These are phyloP conservation scores for Psilocybe mexicana DNA, from an alignment of 1,284 basidiomycete genomes.

Conservation along the genomic window DNA sequence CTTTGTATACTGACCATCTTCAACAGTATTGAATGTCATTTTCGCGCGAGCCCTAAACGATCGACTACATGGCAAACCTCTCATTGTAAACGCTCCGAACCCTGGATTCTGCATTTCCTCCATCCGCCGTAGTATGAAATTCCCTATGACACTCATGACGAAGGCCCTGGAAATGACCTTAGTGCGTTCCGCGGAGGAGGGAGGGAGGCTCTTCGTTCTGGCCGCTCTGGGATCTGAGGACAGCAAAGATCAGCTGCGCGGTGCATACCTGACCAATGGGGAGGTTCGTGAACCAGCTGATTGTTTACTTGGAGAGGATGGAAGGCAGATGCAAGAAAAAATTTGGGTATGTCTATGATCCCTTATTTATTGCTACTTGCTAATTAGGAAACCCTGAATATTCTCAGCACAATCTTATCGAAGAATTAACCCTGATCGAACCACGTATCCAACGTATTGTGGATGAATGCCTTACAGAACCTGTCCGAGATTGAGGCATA, in stretches of 20 bases:
- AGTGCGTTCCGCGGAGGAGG: background rate
- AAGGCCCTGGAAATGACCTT: background rate
- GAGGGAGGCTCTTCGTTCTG: background rate
- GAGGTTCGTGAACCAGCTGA: background rate
- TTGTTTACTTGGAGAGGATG: background rate
- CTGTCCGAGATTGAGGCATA: background rate
- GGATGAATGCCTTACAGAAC: slow-evolving; percentile 8
- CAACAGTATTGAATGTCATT: slow-evolving; percentile 26
- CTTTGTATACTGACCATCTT: background rate
- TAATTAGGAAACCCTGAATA: background rate
- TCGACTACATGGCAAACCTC: slow-evolving; percentile 31
- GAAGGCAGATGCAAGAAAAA: background rate
- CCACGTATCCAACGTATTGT: slow-evolving; percentile 17
- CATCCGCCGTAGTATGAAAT: background rate
- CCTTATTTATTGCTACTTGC: background rate
- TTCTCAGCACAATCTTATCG: slow-evolving; percentile 31
- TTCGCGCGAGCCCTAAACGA: slow-evolving; percentile 40
- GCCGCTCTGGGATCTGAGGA: background rate
- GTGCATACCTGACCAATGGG: background rate
- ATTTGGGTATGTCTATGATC: background rate
- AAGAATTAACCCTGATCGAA: slow-evolving; percentile 26
- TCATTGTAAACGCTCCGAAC: slow-evolving; percentile 37
- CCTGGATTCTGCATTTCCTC: slow-evolving; percentile 50
- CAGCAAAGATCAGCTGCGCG: background rate
- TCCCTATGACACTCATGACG: background rate